Percentiles rank a stretch among this genome's conserved stretches.
Evolutionary conservation across 768 basidiomycete genomes (phyloP).

Genomic region (Calocera viscosa): DNA sequence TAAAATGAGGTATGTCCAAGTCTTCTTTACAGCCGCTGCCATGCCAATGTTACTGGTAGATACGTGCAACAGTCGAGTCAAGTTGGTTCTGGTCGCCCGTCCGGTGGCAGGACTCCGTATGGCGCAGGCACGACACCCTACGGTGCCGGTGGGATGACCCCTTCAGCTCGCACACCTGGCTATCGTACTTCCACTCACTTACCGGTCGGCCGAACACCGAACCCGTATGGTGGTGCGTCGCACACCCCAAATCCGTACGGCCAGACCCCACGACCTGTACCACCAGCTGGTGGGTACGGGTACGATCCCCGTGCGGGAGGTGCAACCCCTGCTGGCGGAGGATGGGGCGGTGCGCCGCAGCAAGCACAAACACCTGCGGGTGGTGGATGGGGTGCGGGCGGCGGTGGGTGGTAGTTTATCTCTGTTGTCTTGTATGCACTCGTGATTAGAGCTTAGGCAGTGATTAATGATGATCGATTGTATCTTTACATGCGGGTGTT

Average conservation of each 20-base stretch:
- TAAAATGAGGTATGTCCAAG: conserved; percentile 57
- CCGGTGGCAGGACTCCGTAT: conserved; percentile 70
- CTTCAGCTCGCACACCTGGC: conserved; percentile 49
- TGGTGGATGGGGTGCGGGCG: background rate
- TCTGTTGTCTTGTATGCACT: background rate
- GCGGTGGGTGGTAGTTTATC: background rate
- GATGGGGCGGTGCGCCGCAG: background rate
- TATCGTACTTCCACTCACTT: conserved; percentile 64
- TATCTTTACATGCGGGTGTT: background rate
- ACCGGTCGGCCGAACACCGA: conserved; percentile 54
- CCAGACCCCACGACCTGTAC: background rate
- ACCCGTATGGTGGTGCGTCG: conserved; percentile 47
- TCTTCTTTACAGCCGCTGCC: background rate
- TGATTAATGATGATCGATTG: background rate
- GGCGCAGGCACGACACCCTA: conserved; percentile 33
- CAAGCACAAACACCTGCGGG: background rate
- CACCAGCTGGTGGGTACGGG: background rate
- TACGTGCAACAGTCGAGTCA: conserved; percentile 70
- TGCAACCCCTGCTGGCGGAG: background rate
- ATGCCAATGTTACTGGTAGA: conserved; percentile 28
- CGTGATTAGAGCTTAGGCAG: background rate
- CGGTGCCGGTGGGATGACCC: conserved; percentile 44
- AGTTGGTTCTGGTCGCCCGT: conserved; percentile 35
- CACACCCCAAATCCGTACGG: conserved; percentile 4
- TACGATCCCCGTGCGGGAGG: conserved; percentile 2